A percentile compares a stretch with the other conserved stretches of the same genome.
These are phyloP conservation scores for Caloboletus firmus DNA, from an alignment of 1,284 basidiomycete genomes.

Conservation along the genomic window DNA sequence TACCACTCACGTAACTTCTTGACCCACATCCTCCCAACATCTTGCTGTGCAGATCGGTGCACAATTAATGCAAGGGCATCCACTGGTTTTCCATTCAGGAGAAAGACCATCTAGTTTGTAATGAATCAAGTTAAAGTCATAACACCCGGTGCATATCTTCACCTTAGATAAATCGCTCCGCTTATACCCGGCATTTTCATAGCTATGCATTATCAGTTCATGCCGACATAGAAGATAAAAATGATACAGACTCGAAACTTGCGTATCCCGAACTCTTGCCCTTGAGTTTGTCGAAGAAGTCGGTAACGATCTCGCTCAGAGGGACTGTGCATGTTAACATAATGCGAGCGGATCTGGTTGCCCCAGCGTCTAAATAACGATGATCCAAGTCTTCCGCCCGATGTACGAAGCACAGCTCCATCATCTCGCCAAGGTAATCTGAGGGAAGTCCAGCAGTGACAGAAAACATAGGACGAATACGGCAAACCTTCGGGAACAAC, in stretches of 20 bases:
- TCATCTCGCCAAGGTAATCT: slow-evolving; percentile 90
- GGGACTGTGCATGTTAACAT: slow-evolving; percentile 84
- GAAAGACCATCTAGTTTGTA: slow-evolving; percentile 71
- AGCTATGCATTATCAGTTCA: slow-evolving; percentile 47
- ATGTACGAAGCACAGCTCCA: slow-evolving; percentile 84
- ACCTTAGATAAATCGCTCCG: slow-evolving; percentile 81
- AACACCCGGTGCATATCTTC: slow-evolving; percentile 8
- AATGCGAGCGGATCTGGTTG: slow-evolving; percentile 56
- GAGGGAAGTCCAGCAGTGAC: slow-evolving; percentile 14
- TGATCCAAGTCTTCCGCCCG: slow-evolving; percentile 80
- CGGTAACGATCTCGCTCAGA: slow-evolving; percentile 86
- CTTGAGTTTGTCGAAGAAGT: slow-evolving; percentile 93
- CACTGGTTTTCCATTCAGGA: slow-evolving; percentile 84
- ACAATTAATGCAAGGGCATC: slow-evolving; percentile 92
- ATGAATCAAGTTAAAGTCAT: not conserved
- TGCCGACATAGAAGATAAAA: not conserved
- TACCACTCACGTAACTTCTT: slow-evolving; percentile 78
- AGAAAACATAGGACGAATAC: slow-evolving; percentile 2
- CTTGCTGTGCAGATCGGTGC: slow-evolving; percentile 71
- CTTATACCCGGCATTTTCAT: slow-evolving; percentile 89
- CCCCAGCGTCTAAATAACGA: slow-evolving; percentile 70
- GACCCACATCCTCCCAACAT: slow-evolving; percentile 79
- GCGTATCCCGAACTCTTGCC: slow-evolving; percentile 89
- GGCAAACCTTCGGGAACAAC: slow-evolving; percentile 85
- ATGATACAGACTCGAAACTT: slow-evolving; percentile 77